These are phyloP conservation scores for Suillus cothurnatus DNA, from an alignment of 768 basidiomycete genomes.

Conservation along the genomic window DNA sequence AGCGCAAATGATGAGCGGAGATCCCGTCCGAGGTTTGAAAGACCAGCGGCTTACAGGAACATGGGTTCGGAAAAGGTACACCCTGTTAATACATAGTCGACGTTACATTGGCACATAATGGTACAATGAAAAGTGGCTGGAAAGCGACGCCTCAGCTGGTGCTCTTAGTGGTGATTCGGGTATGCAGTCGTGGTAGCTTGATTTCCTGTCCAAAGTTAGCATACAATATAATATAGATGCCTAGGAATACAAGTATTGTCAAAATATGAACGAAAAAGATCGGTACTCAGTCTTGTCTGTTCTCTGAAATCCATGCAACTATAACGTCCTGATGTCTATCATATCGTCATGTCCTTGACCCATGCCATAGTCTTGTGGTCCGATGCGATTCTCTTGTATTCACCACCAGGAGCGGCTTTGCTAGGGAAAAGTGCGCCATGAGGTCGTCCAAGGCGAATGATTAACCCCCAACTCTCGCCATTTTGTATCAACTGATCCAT, in stretches of 20 bases:
- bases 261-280: neutral
- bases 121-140: neutral
- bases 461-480: neutral
- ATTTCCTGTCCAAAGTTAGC: too few species aligned
- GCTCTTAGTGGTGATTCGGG: neutral
- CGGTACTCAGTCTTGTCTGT: neutral
- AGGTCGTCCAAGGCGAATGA: neutral
- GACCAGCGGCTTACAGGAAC: neutral
- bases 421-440: conserved; percentile 4
- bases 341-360: neutral
- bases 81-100: neutral
- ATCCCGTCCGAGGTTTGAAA: neutral
- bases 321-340: neutral
- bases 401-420: too few species aligned
- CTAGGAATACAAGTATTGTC: neutral
- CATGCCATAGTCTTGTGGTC: neutral
- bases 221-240: too few species aligned
- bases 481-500: neutral
- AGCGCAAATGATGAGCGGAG: neutral
- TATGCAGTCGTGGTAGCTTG: neutral
- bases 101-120: neutral
- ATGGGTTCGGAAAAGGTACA: neutral
- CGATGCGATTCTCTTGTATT: conserved; percentile 5
- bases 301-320: neutral
- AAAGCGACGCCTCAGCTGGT: too few species aligned